These are phyloP conservation scores for Neocucurbitaria cava DNA, from an alignment of 2,329 filamentous ascomycete species.

Conservation along the genomic window DNA sequence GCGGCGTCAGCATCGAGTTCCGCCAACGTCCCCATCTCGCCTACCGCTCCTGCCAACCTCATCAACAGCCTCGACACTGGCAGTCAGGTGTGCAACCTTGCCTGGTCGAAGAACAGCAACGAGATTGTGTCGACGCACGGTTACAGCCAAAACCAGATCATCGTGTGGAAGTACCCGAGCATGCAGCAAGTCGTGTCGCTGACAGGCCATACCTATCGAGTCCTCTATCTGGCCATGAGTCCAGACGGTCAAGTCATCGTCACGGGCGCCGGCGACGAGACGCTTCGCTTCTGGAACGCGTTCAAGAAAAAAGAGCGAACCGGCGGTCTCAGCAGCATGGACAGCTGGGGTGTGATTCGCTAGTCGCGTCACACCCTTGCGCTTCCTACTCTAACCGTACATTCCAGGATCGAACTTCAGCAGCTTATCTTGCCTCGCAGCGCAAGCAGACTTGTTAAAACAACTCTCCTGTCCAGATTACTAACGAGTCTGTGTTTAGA, in stretches of 20 bases:
- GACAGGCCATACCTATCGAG: constrained; percentile 95
- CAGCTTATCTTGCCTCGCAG: background rate
- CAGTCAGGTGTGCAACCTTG: constrained; percentile 97
- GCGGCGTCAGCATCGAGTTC: constrained; percentile 42
- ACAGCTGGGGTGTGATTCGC: constrained; percentile 85
- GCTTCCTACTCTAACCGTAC: background rate
- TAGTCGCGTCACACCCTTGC: constrained; percentile 27
- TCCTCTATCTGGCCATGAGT: constrained; percentile 96
- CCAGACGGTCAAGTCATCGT: constrained; percentile 93
- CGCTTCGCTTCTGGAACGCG: constrained; percentile 93
- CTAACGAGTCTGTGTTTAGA: constrained; percentile 6
- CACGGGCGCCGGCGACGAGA: constrained; percentile 96
- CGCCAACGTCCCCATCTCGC: constrained; percentile 38
- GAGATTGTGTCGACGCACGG: constrained; percentile 97
- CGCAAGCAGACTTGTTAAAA: background rate
- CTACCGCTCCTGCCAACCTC: constrained; percentile 52
- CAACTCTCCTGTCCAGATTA: background rate
- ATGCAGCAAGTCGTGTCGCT: constrained; percentile 97
- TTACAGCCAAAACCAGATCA: constrained; percentile 97
- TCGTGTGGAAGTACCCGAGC: constrained; percentile 98
- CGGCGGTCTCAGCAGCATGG: constrained; percentile 63
- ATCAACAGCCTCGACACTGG: constrained; percentile 91
- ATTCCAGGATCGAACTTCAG: background rate
- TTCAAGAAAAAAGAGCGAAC: constrained; percentile 83
- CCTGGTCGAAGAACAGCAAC: constrained; percentile 97